Evolutionary conservation across 2,329 filamentous ascomycete species (phyloP).

Genomic region (Fusarium ramigenum): DNA sequence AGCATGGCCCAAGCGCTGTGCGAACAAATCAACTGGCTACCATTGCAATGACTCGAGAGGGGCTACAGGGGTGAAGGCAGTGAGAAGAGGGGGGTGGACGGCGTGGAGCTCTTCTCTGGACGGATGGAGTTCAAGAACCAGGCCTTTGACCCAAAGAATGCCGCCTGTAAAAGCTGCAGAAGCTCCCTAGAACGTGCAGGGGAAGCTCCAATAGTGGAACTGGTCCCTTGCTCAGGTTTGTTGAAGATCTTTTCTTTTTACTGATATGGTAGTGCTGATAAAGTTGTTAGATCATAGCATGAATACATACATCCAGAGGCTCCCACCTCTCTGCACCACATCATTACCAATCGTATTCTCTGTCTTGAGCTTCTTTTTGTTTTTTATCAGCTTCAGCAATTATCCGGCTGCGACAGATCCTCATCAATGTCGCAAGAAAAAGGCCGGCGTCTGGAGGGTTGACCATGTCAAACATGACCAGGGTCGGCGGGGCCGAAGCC

Average conservation of each 20-base stretch:
- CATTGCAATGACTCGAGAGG: conserved; percentile 46
- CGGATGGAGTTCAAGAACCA: conserved; percentile 33
- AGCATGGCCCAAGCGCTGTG: conserved; percentile 39
- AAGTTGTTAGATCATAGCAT: neutral
- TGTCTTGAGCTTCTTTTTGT: neutral
- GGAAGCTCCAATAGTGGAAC: conserved; percentile 43
- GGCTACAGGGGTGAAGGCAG: conserved; percentile 38
- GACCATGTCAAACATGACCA: conserved; percentile 31
- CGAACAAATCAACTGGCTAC: conserved; percentile 45
- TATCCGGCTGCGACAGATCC: conserved; percentile 19
- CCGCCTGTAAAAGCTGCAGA: conserved; percentile 38
- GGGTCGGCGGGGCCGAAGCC: conserved; percentile 43
- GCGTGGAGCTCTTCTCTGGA: conserved; percentile 31
- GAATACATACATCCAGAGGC: neutral
- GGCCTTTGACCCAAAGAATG: conserved; percentile 20
- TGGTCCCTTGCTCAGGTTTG: conserved; percentile 37
- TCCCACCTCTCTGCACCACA: neutral
- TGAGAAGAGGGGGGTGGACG: conserved; percentile 33
- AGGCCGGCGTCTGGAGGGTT: conserved; percentile 28
- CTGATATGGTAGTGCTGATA: conserved; percentile 18
- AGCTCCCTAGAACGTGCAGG: conserved; percentile 39
- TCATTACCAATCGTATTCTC: neutral
- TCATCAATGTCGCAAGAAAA: conserved; percentile 27
- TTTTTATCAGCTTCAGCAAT: conserved; percentile 9
- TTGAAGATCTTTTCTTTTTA: conserved; percentile 35